These are phyloP conservation scores for Hortiboletus flavorubellus DNA, from an alignment of 768 basidiomycete species.

Conservation along the genomic window DNA sequence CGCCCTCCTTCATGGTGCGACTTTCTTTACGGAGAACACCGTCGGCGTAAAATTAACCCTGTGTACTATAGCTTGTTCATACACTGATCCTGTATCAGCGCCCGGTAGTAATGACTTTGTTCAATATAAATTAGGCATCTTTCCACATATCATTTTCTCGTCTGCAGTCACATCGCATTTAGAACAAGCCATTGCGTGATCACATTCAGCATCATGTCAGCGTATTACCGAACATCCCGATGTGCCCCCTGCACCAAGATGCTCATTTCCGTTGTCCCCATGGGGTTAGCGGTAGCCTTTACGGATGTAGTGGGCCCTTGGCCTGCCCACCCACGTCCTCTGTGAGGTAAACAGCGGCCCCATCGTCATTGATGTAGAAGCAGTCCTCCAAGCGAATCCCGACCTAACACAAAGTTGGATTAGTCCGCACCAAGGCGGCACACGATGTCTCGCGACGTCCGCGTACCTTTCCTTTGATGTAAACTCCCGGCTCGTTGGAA, in stretches of 20 bases:
- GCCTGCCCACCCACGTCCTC: conserved; percentile 61
- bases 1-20: conserved; percentile 4
- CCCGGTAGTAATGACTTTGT: conserved; percentile 23
- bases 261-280: conserved; percentile 23
- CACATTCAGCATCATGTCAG: background rate
- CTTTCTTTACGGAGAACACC: conserved; percentile 13
- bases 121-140: conserved; percentile 19
- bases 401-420: conserved; percentile 40
- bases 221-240: background rate
- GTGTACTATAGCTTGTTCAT: conserved; percentile 26
- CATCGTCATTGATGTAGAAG: conserved; percentile 60
- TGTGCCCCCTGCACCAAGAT: background rate
- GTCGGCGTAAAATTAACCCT: conserved; percentile 13
- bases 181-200: background rate
- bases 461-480: conserved; percentile 64
- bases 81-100: conserved; percentile 27
- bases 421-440: conserved; percentile 1
- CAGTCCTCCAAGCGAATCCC: conserved; percentile 86
- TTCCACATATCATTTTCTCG: conserved; percentile 6
- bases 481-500: conserved; percentile 78
- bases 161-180: background rate
- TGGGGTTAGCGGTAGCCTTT: conserved; percentile 13
- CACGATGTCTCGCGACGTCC: background rate
- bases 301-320: conserved; percentile 34
- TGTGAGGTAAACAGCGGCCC: conserved; percentile 57